Evolutionary conservation across 202 grass and related monocot genomes (phyloP).

Genomic region (Setaria italica): DNA sequence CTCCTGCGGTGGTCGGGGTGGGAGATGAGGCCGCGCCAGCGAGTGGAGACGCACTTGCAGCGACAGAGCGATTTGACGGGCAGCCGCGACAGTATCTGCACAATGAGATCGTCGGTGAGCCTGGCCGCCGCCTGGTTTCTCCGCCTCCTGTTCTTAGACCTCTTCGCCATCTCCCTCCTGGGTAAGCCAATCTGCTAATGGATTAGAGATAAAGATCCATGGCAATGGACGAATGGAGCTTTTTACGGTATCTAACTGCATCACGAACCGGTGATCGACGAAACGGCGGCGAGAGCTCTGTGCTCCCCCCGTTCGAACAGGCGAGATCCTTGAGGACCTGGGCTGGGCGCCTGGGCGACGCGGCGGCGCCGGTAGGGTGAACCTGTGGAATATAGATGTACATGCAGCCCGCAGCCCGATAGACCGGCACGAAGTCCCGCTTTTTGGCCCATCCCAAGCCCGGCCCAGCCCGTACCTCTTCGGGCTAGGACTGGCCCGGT

Average conservation of each 20-base stretch:
- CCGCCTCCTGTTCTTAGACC: not conserved
- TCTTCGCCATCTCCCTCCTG: not conserved
- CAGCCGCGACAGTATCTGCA: conserved; percentile 3
- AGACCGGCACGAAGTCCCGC: too few relatives aligned
- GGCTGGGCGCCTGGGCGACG: too few relatives aligned
- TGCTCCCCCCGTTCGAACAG: not conserved
- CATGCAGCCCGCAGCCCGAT: too few relatives aligned
- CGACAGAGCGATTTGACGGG: not conserved
- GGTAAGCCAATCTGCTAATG: not conserved
- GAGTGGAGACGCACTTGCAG: not conserved
- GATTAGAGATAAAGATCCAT: too few relatives aligned
- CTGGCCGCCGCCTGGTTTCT: not conserved
- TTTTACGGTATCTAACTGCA: not conserved
- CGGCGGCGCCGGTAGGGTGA: too few relatives aligned
- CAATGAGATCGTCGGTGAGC: not conserved
- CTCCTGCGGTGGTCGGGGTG: not conserved
- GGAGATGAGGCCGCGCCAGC: not conserved
- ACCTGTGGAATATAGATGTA: too few relatives aligned
- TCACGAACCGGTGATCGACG: not conserved
- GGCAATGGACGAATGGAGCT: not conserved
- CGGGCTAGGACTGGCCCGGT: too few relatives aligned
- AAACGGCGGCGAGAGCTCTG: not conserved
- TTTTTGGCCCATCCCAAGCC: too few relatives aligned
- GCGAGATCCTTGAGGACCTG: not conserved
- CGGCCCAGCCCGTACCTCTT: too few relatives aligned